Conservation (phyloP, 441 rosid genomes). For the Arabidopsis lyrata region DNA sequence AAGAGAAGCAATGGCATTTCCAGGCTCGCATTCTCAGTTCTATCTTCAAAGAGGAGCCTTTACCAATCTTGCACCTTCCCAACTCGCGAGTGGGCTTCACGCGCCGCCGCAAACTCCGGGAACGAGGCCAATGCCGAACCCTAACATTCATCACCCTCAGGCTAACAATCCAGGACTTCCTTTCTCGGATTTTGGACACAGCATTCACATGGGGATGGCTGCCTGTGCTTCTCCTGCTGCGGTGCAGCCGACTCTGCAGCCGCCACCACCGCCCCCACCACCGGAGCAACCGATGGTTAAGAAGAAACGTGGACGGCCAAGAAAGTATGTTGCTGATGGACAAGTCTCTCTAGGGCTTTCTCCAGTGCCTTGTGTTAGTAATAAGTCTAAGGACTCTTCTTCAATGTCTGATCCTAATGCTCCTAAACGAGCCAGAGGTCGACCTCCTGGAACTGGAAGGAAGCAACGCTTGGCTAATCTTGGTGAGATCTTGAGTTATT, state of each 20-base stretch:
- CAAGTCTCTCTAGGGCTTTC: conserved; percentile 89
- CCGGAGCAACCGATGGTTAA: conserved; percentile 46
- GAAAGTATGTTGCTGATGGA: conserved; percentile 91
- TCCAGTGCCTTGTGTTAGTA: conserved; percentile 61
- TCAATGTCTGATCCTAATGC: conserved; percentile 58
- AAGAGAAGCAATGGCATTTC: conserved; percentile 91
- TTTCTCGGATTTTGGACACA: conserved; percentile 66
- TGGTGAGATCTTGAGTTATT: conserved; percentile 59
- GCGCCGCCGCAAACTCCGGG: conserved; percentile 57
- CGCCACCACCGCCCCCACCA: conserved; percentile 21
- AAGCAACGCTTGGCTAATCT: conserved; percentile 90
- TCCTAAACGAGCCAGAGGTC: conserved; percentile 74
- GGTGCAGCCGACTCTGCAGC: conserved; percentile 50
- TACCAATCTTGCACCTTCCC: conserved; percentile 66
- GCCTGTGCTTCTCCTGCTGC: conserved; percentile 60
- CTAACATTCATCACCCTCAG: conserved; percentile 52
- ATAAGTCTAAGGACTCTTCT: conserved; percentile 43
- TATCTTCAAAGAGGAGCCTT: conserved; percentile 83
- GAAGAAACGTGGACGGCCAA: conserved; percentile 98
- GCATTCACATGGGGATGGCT: conserved; percentile 60
- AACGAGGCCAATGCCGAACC: conserved; percentile 61
- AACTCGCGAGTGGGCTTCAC: conserved; percentile 60
- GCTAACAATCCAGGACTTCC: conserved; percentile 61
- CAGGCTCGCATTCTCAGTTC: conserved; percentile 83
- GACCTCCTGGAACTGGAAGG: conserved; percentile 98